A percentile compares a stretch with the other conserved stretches of the same genome.
Conservation (phyloP, 2,329 filamentous ascomycete genomes). For the Monilinia laxa region DNA sequence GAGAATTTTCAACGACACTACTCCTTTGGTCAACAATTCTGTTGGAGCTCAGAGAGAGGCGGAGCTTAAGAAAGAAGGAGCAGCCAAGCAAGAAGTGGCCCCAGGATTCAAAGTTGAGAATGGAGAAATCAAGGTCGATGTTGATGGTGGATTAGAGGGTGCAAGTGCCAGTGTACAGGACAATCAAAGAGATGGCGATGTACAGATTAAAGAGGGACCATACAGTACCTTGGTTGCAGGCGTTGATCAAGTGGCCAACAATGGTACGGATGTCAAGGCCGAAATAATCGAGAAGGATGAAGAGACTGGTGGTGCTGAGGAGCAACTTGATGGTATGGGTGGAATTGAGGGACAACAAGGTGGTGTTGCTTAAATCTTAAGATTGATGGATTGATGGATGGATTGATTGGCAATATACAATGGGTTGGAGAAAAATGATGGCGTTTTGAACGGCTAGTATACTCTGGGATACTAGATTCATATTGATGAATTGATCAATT, state of each 20-base stretch:
- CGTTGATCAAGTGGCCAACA: constrained; percentile 20
- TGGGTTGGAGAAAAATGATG: not conserved
- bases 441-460: not conserved
- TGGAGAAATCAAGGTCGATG: constrained; percentile 32
- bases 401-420: not conserved
- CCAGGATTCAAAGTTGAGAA: constrained; percentile 31
- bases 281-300: constrained; percentile 34
- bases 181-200: constrained; percentile 25
- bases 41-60: constrained; percentile 34
- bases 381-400: not conserved
- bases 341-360: constrained; percentile 23
- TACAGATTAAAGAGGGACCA: constrained; percentile 33
- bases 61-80: constrained; percentile 26
- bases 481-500: no score
- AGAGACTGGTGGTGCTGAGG: constrained; percentile 26
- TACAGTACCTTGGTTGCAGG: constrained; percentile 31
- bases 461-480: not conserved
- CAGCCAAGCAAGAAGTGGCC: constrained; percentile 22
- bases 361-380: not conserved
- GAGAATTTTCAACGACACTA: constrained; percentile 85
- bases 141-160: constrained; percentile 30
- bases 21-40: constrained; percentile 68
- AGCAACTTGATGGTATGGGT: constrained; percentile 15
- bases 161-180: constrained; percentile 20
- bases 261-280: constrained; percentile 31